Conservation (phyloP, 208 protist species). For the Leishmania tropica region DNA sequence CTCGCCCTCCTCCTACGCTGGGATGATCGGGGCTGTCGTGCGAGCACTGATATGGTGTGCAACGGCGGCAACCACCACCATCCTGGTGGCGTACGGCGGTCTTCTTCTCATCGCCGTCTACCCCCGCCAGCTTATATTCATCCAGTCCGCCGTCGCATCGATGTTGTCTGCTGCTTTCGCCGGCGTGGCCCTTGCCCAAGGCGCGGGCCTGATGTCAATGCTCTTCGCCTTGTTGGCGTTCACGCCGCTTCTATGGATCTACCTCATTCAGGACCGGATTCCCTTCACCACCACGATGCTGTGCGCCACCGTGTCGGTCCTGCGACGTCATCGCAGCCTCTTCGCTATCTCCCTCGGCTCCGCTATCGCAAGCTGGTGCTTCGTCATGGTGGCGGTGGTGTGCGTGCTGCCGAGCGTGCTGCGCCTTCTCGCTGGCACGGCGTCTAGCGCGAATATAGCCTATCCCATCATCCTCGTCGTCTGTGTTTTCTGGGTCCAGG, state of each 20-base stretch:
- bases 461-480: constrained; percentile 36
- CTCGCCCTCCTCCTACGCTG: not conserved
- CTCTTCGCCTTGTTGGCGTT: constrained; percentile 35
- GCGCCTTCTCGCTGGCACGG: constrained; percentile 26
- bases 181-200: constrained; percentile 21
- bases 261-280: constrained; percentile 65
- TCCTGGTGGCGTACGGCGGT: constrained; percentile 23
- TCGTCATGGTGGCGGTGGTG: constrained; percentile 29
- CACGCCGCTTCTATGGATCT: constrained; percentile 63
- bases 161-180: constrained; percentile 29
- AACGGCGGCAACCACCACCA: constrained; percentile 13
- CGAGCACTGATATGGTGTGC: constrained; percentile 11
- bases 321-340: constrained; percentile 47
- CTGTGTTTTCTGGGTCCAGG: constrained; percentile 70
- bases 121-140: constrained; percentile 33
- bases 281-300: constrained; percentile 60
- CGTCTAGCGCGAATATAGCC: constrained; percentile 10
- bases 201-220: constrained; percentile 15
- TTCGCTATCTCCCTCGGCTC: constrained; percentile 39
- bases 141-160: constrained; percentile 28
- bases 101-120: constrained; percentile 31
- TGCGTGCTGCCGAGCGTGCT: constrained; percentile 34
- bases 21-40: not conserved
- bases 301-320: constrained; percentile 34
- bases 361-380: constrained; percentile 29